Evolutionary conservation across 495 filamentous ascomycete species (phyloP), one percentile per base, ranked within the genome.

Genomic region (Cercophora samala): DNA sequence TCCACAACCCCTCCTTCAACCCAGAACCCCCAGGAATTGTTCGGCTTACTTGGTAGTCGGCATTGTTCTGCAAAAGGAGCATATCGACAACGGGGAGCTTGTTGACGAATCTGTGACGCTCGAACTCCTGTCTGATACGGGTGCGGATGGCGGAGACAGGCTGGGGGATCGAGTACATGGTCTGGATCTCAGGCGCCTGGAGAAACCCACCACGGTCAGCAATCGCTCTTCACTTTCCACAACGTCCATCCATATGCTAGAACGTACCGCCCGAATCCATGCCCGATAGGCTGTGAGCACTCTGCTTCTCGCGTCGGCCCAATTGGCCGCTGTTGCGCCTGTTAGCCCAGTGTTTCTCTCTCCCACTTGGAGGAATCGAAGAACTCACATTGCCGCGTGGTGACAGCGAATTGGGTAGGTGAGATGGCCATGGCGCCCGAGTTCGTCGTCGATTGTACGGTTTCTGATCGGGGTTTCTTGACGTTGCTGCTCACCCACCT

Each of bases 71-170:
- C 73, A 90, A 88, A 42, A 99, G 79, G 61, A 99, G 81, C 73
- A 97, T 87, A 78, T 99, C 96, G 66, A 97, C 88, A 3, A 92
- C 90, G 18, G 83, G 84, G 55, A 98, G 79, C 81, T 98, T 93
- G 75, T 89, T 90, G 59, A 97, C 93, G 75, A 90, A 97, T 83
- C 95, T 84, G 82, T 97, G 90, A 79, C 93, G 86, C 82, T 99
- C 95, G 79, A 99, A 99, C 76, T 99, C 94, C 80, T 98, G 93
- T 73, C 95, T 87, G 74, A 98, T 89, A 84, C 94, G 96, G 58
- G 93, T 94, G 66, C 95, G 92, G 76, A 98, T 89, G 64, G 85
- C 84, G 54, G 95, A 91, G 19, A 97, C 89, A 63, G 95, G 93
- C 72, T 94, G 86, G 76, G 89, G 91, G 74, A 99, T 83, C 53